Evolutionary conservation across 352 stramenopile genomes (phyloP), one percentile per base, ranked within the genome.

Genomic region (Globisporangium spiculum): DNA sequence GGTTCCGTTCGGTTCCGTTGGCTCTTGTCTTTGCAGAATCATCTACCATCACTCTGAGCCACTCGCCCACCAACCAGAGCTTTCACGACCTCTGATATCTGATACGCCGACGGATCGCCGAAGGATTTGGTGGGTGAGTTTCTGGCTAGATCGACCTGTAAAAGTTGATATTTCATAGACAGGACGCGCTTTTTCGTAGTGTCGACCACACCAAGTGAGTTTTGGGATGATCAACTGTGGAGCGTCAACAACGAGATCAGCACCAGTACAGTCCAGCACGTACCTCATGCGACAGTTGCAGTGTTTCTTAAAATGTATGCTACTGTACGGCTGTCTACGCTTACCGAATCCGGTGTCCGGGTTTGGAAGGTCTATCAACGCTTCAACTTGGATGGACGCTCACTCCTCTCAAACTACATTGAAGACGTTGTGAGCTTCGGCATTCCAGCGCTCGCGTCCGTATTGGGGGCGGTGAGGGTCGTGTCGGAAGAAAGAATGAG

Each of bases 21-120:
- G 32, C 56, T 62, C 56, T 62, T 62, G 56, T 62, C 56, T 50
- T 62, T 62, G 56, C 32, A 62, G 56, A 62, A 62, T 62, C 56
- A 62, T 62, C n/a, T 62, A 65, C 60, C 60, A 65, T 36, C 60
- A 56, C 26, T 65, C 60, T 65, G 24, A 22, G 38, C 38, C 44
- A 62, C 32, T 50, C 32, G 10, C n/a, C 56, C 18, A 38, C 56
- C 56, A 48, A 48, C 56, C 56, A 62, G 32, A 62, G 55, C 30
- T 60, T 60, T 20, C 8, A 27, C 0, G 9, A 60, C 30, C 55
- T 60, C 30, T 46, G 2, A 20, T 7, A 60, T 27, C 1, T 26
- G 27, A 60, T 60, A 46, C 18, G 18, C 27, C 0, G 53, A 36
- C 55, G 18, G 55, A 60, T 60, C 55, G 34, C 16, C 24, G 30